Conservation (phyloP, 1,139 yeast species). For the Yamadazyma membranifaciens region DNA sequence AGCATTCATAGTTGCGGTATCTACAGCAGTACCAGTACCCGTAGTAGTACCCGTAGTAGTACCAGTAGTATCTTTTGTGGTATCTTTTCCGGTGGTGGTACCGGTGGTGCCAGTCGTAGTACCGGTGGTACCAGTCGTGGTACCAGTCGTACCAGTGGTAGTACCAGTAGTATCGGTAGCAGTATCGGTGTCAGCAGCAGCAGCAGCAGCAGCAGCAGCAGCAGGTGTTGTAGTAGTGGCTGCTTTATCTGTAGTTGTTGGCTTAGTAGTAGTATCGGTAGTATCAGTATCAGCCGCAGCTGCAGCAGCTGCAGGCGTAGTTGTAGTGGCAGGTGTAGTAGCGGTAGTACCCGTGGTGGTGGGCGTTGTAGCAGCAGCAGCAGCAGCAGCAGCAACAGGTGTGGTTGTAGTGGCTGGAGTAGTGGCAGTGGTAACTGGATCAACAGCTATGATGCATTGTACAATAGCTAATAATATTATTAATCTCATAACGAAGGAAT, state of each 20-base stretch:
- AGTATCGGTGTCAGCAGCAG: constrained; percentile 8
- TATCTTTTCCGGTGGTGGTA: constrained; percentile 11
- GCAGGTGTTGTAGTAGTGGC: constrained; percentile 1
- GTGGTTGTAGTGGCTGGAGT: constrained; percentile 9
- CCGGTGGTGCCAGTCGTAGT: constrained; percentile 10
- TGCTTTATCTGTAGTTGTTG: not conserved
- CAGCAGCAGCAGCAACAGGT: constrained; percentile 1
- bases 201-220: constrained; percentile 10
- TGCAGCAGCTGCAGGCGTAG: not conserved
- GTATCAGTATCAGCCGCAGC: not conserved
- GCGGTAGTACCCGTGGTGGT: constrained; percentile 4
- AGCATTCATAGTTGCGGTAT: constrained; percentile 12
- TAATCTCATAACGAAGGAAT: constrained; percentile 7
- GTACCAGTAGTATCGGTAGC: constrained; percentile 2
- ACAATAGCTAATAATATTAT: constrained; percentile 2
- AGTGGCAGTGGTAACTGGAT: constrained; percentile 11
- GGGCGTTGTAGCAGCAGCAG: constrained; percentile 1
- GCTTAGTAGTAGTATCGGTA: not conserved
- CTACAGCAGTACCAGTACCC: constrained; percentile 8
- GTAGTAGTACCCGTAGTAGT: constrained; percentile 9
- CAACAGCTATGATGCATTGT: constrained; percentile 1
- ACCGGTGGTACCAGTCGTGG: constrained; percentile 4
- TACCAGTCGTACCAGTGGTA: not conserved
- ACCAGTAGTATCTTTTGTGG: constrained; percentile 12
- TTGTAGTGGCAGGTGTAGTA: not conserved